Conservation (phyloP, 2,329 filamentous ascomycete species). For the Daldinia eschscholtzii region DNA sequence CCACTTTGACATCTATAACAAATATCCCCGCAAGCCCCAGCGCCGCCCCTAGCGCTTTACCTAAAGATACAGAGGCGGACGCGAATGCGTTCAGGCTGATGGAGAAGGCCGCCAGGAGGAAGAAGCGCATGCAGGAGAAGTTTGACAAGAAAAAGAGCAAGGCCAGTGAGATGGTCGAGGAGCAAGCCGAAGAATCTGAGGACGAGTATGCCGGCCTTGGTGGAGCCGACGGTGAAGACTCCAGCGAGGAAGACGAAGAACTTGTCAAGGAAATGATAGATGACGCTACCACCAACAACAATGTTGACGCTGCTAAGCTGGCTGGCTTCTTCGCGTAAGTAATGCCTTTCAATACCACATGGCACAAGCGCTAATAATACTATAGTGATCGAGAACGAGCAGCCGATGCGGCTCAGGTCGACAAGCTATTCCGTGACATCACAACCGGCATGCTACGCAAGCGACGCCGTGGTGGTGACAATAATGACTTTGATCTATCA, state of each 20-base stretch:
- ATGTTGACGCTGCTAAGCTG: slow-evolving; percentile 83
- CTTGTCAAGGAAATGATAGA: slow-evolving; percentile 90
- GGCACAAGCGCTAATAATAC: slow-evolving; percentile 22
- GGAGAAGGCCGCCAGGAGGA: slow-evolving; percentile 72
- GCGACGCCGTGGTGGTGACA: slow-evolving; percentile 68
- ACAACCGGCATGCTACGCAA: slow-evolving; percentile 90
- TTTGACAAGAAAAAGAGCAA: slow-evolving; percentile 90
- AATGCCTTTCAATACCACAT: slow-evolving; percentile 12
- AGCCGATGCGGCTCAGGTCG: slow-evolving; percentile 86
- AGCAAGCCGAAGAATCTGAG: slow-evolving; percentile 96
- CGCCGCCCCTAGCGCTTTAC: slow-evolving; percentile 54
- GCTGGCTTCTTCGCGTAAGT: slow-evolving; percentile 92
- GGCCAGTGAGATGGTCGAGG: slow-evolving; percentile 88
- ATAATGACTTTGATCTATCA: slow-evolving; percentile 83
- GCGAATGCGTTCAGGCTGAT: slow-evolving; percentile 75
- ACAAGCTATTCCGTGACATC: slow-evolving; percentile 93
- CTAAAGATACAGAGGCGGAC: slow-evolving; percentile 41
- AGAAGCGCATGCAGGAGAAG: slow-evolving; percentile 62
- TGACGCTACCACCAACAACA: slow-evolving; percentile 79
- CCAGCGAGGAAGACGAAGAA: slow-evolving; percentile 76
- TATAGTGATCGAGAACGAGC: slow-evolving; percentile 80
- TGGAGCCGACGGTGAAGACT: slow-evolving; percentile 88
- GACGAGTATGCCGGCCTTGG: slow-evolving; percentile 97
- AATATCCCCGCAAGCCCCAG: slow-evolving; percentile 48
- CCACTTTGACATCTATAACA: slow-evolving; percentile 62